phyloP scores from a whole-genome alignment of 225 moss, liverwort and hornwort species.

The Sphagnum contortum region DNA sequence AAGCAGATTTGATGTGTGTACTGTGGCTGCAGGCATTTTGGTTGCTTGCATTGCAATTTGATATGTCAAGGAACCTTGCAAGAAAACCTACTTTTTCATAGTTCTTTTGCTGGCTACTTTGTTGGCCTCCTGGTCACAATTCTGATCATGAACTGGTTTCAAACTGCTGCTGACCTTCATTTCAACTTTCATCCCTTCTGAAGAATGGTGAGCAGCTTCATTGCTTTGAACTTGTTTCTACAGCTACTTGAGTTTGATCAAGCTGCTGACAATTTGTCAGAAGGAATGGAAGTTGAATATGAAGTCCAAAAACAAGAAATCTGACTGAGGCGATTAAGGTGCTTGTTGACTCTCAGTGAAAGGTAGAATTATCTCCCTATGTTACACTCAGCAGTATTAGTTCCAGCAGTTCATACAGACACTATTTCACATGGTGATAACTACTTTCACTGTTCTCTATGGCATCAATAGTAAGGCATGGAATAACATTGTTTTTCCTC shows the following conservation, averaged over 20 bases:
- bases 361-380: neutral
- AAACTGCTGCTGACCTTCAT: conserved; percentile 78
- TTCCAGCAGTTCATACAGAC: too few species aligned
- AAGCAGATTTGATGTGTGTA: neutral
- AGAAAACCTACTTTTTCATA: conserved; percentile 77
- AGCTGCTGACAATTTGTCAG: conserved; percentile 31
- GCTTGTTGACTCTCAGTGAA: neutral
- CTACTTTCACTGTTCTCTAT: too few species aligned
- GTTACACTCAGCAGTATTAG: too few species aligned
- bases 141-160: conserved; percentile 99
- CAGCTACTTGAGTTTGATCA: conserved; percentile 91
- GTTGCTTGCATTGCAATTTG: conserved; percentile 98
- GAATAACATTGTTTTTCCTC: too few species aligned
- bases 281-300: conserved; percentile 21
- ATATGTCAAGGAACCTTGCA: conserved; percentile 62
- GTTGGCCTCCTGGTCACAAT: conserved; percentile 86
- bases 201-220: conserved; percentile 45
- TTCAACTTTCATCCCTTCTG: neutral
- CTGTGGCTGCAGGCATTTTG: conserved; percentile 64
- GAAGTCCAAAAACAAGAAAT: conserved; percentile 47
- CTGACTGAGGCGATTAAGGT: conserved; percentile 8
- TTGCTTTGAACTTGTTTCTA: conserved; percentile 4
- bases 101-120: conserved; percentile 93
- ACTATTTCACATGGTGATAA: too few species aligned
- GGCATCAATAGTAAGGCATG: too few species aligned